These are phyloP conservation scores for Achlya hypogyna DNA, from an alignment of 352 stramenopile species.

Conservation along the genomic window DNA sequence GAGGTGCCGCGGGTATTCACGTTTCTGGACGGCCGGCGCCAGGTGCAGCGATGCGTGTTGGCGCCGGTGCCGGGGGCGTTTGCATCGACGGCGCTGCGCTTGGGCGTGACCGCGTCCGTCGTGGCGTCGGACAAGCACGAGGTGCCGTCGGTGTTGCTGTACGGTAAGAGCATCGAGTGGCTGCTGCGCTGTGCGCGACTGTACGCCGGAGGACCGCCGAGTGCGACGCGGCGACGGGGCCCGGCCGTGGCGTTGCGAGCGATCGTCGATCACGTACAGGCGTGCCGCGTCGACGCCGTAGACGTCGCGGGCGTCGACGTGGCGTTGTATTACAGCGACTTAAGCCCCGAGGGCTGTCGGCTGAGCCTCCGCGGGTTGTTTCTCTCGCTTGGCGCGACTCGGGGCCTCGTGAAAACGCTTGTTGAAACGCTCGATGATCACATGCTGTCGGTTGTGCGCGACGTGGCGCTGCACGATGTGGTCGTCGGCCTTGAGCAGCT, in stretches of 20 bases:
- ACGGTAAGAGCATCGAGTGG: constrained; percentile 70
- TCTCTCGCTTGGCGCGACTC: constrained; percentile 1
- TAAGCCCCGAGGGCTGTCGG: constrained; percentile 33
- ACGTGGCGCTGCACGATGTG: constrained; percentile 9
- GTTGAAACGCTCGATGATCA: constrained; percentile 10
- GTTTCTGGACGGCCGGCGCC: neutral
- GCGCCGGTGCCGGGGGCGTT: neutral
- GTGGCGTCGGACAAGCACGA: neutral
- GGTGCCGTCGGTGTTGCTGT: constrained; percentile 36
- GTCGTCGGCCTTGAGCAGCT: constrained; percentile 3
- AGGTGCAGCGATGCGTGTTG: constrained; percentile 1
- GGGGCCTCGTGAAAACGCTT: neutral
- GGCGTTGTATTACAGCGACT: constrained; percentile 61
- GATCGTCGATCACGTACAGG: constrained; percentile 23
- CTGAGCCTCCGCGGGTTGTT: constrained; percentile 4
- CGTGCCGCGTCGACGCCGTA: constrained; percentile 45
- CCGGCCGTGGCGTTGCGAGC: neutral
- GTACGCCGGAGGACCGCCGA: constrained; percentile 22
- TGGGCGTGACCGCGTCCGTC: neutral
- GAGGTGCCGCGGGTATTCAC: constrained; percentile 7
- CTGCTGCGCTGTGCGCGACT: constrained; percentile 38
- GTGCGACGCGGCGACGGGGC: constrained; percentile 1
- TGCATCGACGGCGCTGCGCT: neutral
- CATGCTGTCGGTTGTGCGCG: neutral
- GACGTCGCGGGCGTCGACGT: constrained; percentile 54